Conservation (phyloP, 1,139 yeast species). For the Taiozyma onychis region DNA sequence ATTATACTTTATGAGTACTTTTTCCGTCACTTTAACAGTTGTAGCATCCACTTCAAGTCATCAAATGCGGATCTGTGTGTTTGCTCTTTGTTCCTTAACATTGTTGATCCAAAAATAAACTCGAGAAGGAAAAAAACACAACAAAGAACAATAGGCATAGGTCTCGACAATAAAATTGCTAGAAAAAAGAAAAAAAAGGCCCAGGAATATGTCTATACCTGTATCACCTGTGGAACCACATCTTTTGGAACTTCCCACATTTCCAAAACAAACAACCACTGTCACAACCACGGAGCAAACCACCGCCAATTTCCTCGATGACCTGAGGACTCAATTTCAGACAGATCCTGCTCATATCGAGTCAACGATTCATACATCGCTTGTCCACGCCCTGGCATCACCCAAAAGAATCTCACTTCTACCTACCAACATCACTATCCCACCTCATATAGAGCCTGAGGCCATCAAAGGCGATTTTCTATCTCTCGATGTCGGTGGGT, state of each 20-base stretch:
- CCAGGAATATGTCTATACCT: neutral
- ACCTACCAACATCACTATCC: constrained; percentile 1
- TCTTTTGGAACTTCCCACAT: neutral
- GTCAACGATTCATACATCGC: neutral
- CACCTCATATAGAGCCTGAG: constrained; percentile 1
- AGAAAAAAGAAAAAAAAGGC: no score
- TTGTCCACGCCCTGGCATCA: neutral
- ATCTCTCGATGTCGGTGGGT: constrained; percentile 22
- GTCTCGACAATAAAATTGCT: no score
- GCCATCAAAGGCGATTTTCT: constrained; percentile 2
- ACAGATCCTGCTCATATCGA: neutral
- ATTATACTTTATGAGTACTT: neutral
- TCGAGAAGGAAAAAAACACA: neutral
- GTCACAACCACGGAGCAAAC: neutral
- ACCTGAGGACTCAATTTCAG: neutral
- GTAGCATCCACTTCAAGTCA: neutral
- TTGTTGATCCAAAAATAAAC: neutral
- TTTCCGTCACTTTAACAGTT: no score
- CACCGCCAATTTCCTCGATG: neutral
- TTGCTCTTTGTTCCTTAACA: neutral
- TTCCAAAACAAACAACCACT: neutral
- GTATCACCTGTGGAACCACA: neutral
- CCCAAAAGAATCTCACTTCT: constrained; percentile 5
- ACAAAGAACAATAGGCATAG: no score
- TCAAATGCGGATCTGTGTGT: neutral